Base-by-base conservation (phyloP, 2,329 filamentous ascomycete genomes). In the Rhinocladiella similis region DNA sequence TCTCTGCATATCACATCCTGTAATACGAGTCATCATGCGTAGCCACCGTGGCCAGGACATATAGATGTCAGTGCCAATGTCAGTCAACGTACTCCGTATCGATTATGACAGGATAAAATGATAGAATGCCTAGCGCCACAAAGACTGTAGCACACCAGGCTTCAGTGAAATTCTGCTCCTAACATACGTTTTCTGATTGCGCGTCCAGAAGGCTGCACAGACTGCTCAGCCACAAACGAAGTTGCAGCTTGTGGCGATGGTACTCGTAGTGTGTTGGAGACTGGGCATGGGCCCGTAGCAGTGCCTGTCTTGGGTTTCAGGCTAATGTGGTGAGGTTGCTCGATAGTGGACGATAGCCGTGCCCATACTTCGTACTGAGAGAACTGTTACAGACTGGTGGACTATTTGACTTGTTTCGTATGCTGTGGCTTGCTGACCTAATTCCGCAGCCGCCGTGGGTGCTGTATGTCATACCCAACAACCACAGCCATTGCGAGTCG, bases 111-210 rank as follows among this genome's bases (percentile, higher is more conserved):
- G 5, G 16, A 41, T 5, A 13, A 5, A 16, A 19, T 14, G n/a
- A 41, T 41, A 16, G 14, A 12, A n/a, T 16, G 19, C 42, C 18
- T 46, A 27, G 19, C 5, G 9, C 19, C 42, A 46, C 42, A 46
- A 22, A 7, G 22, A 22, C 3, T 46, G 13, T 14, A 16, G 42
- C 42, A 46, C 25, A 46, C 25, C 22, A 46, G 43, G 43, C 43
- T 46, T 22, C 43, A 27, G n/a, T 46, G 20, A 29, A 46, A 46
- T 46, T 22, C 25, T 22, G 22, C 25, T 27, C 9, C 10, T 13
- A 27, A n/a, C 20, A 45, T 46, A 46, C 43, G 43, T 46, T 46
- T 25, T 25, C 20, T 46, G 43, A 25, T 46, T 46, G 43, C 43
- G 43, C 43, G 43, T 46, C 43, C 42, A 45, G 19, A 45, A 45